A percentile compares a stretch with the other conserved stretches of the same genome.
Conservation (phyloP, 176 grass and related monocot species). For the Juncus effusus region DNA sequence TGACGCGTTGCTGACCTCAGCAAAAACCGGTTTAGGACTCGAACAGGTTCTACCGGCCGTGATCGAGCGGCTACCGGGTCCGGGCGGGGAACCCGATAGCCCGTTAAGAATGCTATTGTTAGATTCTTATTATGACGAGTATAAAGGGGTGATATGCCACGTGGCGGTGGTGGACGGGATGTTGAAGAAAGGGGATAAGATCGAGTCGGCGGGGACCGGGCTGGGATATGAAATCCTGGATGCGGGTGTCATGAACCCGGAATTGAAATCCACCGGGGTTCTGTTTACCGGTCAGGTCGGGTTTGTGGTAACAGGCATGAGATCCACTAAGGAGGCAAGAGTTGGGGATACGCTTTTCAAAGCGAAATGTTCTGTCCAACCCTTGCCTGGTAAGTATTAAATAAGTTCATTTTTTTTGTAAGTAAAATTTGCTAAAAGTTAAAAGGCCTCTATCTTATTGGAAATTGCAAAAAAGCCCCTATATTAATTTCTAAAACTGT, state of each 20-base stretch:
- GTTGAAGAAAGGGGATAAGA: constrained; percentile 86
- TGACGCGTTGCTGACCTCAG: constrained; percentile 87
- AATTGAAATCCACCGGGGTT: constrained; percentile 86
- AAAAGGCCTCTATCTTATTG: no score
- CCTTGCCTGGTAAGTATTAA: constrained; percentile 59
- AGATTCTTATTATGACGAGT: constrained; percentile 97
- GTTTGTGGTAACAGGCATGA: constrained; percentile 93
- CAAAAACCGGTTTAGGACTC: constrained; percentile 88
- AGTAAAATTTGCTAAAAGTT: no score
- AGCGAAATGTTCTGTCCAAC: constrained; percentile 55
- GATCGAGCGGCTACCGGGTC: constrained; percentile 65
- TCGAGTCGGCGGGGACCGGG: constrained; percentile 74
- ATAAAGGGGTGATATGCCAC: constrained; percentile 98
- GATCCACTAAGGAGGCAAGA: constrained; percentile 90
- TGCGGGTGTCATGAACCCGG: constrained; percentile 92
- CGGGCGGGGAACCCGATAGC: constrained; percentile 64
- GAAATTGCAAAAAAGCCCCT: no score
- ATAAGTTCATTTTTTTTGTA: no score
- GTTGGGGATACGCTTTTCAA: constrained; percentile 90
- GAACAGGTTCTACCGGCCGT: constrained; percentile 78
- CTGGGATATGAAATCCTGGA: constrained; percentile 76
- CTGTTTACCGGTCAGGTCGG: constrained; percentile 96
- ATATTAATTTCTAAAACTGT: no score
- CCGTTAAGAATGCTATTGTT: constrained; percentile 89
- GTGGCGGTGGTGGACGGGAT: constrained; percentile 91